phyloP scores from a whole-genome alignment of 139 green algal genomes.

The Coelastrella sp. region DNA sequence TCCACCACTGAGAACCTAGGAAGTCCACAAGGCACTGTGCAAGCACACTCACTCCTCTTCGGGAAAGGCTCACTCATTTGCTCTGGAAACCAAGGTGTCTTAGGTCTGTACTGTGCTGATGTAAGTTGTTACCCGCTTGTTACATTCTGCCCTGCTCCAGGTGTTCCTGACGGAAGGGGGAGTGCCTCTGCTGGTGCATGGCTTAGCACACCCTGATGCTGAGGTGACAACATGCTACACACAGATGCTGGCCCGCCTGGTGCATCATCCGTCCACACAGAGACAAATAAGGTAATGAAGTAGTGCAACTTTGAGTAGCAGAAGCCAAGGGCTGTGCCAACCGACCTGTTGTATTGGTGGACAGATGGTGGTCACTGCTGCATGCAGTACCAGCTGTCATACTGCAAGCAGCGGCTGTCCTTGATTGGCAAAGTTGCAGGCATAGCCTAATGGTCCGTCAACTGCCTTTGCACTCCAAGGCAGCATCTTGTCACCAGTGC shows the following conservation, averaged over 20 bases:
- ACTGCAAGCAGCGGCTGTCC: neutral
- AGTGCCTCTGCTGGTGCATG: slow-evolving; percentile 48
- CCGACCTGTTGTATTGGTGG: neutral
- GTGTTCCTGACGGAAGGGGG: slow-evolving; percentile 46
- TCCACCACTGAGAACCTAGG: too few relatives aligned
- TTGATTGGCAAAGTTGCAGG: neutral
- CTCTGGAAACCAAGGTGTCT: neutral
- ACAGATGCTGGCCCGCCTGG: slow-evolving; percentile 40
- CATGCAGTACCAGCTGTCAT: neutral
- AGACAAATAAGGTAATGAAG: slow-evolving; percentile 46
- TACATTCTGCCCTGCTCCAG: neutral
- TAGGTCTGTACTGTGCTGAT: neutral
- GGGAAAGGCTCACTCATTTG: too few relatives aligned
- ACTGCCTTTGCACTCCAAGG: too few relatives aligned
- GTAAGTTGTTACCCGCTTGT: neutral
- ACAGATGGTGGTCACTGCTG: neutral
- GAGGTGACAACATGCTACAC: slow-evolving; percentile 5
- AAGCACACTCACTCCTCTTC: too few relatives aligned
- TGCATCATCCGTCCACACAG: slow-evolving; percentile 33
- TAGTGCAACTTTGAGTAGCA: neutral
- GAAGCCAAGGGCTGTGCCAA: neutral
- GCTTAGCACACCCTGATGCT: slow-evolving; percentile 39
- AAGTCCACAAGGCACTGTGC: too few relatives aligned
- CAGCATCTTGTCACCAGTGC: too few relatives aligned
- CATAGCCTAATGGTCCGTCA: too few relatives aligned